These are phyloP conservation scores for Schoenoplectus tabernaemontani DNA, from an alignment of 202 grass and related monocot genomes.

Conservation along the genomic window DNA sequence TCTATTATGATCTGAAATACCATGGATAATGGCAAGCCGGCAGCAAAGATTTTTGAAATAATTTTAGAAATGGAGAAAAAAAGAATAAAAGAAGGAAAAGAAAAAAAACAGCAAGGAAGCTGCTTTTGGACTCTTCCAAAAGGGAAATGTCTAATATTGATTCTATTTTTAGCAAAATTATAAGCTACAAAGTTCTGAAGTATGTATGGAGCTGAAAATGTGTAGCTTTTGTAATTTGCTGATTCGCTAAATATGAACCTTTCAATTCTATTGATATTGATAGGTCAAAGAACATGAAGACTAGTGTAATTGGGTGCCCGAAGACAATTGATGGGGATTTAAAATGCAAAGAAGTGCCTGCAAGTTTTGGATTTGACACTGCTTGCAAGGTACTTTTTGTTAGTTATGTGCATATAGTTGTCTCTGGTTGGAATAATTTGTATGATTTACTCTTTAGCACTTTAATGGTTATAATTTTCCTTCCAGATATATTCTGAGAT, in stretches of 20 bases:
- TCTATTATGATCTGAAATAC: background rate
- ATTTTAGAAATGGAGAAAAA: no score
- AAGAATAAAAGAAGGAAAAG: background rate
- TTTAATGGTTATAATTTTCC: background rate
- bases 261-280: slow-evolving; percentile 27
- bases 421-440: background rate
- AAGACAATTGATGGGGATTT: slow-evolving; percentile 99
- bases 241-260: slow-evolving; percentile 11
- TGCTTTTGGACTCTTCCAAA: background rate
- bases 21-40: background rate
- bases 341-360: slow-evolving; percentile 92
- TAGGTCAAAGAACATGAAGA: slow-evolving; percentile 81
- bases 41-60: background rate
- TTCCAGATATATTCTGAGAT: slow-evolving; percentile 94
- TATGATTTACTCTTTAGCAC: background rate
- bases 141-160: background rate
- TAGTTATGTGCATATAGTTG: background rate
- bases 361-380: slow-evolving; percentile 99
- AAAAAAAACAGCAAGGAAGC: background rate
- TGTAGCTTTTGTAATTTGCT: background rate
- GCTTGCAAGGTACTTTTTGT: slow-evolving; percentile 73
- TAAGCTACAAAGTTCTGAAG: background rate
- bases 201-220: background rate
- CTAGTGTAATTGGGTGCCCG: slow-evolving; percentile 87
- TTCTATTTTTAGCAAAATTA: background rate